Base-by-base conservation (phyloP, 768 basidiomycete species). In the Panus rudis region DNA sequence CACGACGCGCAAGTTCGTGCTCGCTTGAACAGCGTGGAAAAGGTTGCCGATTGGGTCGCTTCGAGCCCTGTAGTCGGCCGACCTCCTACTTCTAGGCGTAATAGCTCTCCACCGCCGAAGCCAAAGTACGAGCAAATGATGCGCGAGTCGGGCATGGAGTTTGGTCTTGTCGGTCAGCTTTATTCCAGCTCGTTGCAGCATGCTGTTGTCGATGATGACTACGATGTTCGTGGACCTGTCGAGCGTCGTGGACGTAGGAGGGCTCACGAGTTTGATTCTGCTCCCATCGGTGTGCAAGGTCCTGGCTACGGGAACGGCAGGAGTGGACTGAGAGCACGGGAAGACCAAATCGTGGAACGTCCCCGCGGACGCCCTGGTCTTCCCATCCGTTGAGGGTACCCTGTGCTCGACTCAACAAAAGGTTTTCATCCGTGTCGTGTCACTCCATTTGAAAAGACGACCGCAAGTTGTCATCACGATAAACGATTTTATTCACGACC, bases 261-360 rank as follows among this genome's bases (percentile, higher is more conserved):
- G 43, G 67, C 65, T 6, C 70, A 76, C 5, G 79, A 81, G 53
- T 60, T 82, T 40, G 71, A 73, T 31, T 72, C 65, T 62, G 23
- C 52, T 53, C 37, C 63, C 23, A 11, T 64, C 25, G 62, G 35
- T 19, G 34, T 35, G 2, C 53, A 49, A 22, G 80, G 76, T 2
- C 81, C 81, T 27, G 82, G 82, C 6, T 78, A 63, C 45, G 82
- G 81, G 4, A 65, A 64, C 32, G 82, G 82, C 41, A 73, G 82
- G 40, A 84, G 81, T 50, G 84, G 82, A 6, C 59, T 85, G 39
- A 49, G 74, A 53, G 64, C 67, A 30, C 66, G 70, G 35, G 66
- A 66, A 42, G 63, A n/a, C 5, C 48, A 48, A n/a, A n/a, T n/a
- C n/a, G n/a, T n/a, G n/a, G n/a, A n/a, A n/a, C n/a, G n/a, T n/a